Conservation (phyloP, 2,329 filamentous ascomycete species). For the Fusarium duplospermum region DNA sequence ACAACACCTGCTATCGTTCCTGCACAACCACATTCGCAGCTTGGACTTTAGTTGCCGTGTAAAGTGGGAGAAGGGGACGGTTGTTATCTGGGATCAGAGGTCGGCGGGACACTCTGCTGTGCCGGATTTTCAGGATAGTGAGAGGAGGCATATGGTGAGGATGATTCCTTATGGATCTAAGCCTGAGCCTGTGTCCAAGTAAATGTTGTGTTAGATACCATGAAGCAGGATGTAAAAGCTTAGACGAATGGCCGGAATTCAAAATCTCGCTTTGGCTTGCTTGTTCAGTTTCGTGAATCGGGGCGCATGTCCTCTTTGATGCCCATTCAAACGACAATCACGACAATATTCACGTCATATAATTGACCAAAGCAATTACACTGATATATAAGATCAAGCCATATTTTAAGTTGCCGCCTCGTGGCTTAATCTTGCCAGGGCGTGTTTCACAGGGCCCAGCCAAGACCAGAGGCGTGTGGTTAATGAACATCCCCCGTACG, state of each 20-base stretch:
- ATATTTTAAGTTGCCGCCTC: not conserved
- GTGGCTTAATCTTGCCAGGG: not conserved
- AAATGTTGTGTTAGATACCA: not conserved
- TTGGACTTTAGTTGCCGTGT: conserved; percentile 48
- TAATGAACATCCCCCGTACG: not conserved
- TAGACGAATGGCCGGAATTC: not conserved
- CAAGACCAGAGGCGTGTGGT: not conserved
- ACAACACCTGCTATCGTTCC: conserved; percentile 41
- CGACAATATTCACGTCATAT: not conserved
- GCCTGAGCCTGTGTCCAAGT: conserved; percentile 29
- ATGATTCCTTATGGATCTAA: conserved; percentile 45
- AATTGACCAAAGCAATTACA: not conserved
- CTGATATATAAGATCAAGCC: not conserved
- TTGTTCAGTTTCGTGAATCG: not conserved
- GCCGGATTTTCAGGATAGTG: conserved; percentile 45
- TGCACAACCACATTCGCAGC: conserved; percentile 46
- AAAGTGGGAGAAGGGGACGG: conserved; percentile 45
- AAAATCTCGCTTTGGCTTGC: not conserved
- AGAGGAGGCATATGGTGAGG: conserved; percentile 48
- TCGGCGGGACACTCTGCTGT: conserved; percentile 43
- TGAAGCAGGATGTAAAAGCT: not conserved
- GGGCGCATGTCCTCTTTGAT: not conserved
- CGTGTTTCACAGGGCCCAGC: not conserved
- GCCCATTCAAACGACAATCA: not conserved
- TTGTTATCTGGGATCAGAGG: conserved; percentile 48